Base-by-base conservation (phyloP, 345 rosid genomes). In the Mallotus nudiflorus region DNA sequence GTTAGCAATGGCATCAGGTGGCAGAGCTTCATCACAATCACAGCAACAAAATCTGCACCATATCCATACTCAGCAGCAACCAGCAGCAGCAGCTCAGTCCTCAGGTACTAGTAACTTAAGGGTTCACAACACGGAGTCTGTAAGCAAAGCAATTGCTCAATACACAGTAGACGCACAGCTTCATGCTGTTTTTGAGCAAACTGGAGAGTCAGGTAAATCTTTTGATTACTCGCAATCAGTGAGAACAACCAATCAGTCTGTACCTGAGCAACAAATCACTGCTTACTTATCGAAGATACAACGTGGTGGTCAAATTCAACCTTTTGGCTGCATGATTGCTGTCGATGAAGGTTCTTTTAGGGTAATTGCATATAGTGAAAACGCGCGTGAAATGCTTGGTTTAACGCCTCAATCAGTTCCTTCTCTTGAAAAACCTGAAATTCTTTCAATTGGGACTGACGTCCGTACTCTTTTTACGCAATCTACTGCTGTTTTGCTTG, bases 101-200 rank as follows among this genome's bases (percentile, higher is more conserved):
- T 89, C 89, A 0, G 81, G 82, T 6, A 84, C 80, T 9, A 80
- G 81, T 76, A 80, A 82, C 48, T 45, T 75, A 56, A 77, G 83
- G 70, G 88, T 85, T 14, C 79, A 62, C 52, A 52, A 74, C 46
- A 74, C 85, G 3, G 89, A 86, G 18, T 87, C 92, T 20, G 67
- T 79, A 24, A 93, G 88, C 85, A 94, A 90, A 85, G 96, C 98
- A 60, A 86, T 94, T 72, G 97, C 89, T 25, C 97, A 94, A 84
- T 94, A 84, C 90, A 94, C 96, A 0, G 91, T 85, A 16, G 98
- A 94, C 63, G 98, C 98, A 3, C 89, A 87, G 6, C 96, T 94
- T 35, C 97, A 94, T 65, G 98, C 97, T 50, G 97, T 86, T 42
- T 94, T 90, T 67, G 98, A 94, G 64, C 93, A 82, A 53, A 91